phyloP scores from a whole-genome alignment of 352 stramenopile species.

The Nothophytophthora sp. region DNA sequence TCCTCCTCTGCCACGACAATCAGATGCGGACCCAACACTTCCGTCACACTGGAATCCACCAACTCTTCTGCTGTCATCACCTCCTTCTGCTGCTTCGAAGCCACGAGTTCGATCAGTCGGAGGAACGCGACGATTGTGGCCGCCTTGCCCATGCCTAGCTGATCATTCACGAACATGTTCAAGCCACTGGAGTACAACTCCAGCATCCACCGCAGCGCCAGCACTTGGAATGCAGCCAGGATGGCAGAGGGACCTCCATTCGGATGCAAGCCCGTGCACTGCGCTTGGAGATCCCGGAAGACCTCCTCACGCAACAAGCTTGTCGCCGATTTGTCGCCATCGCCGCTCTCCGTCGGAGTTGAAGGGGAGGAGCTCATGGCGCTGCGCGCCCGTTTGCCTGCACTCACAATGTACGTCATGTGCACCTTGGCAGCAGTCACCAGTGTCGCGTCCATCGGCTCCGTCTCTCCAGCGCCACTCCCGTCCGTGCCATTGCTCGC shows the following conservation, averaged over 20 bases:
- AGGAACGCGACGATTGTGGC: conserved; percentile 78
- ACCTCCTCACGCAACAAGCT: conserved; percentile 22
- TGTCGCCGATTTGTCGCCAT: conserved; percentile 7
- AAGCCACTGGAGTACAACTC: conserved; percentile 61
- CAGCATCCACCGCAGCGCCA: conserved; percentile 84
- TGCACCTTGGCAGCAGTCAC: conserved; percentile 25
- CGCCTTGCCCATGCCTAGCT: conserved; percentile 87
- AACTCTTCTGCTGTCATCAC: conserved; percentile 4
- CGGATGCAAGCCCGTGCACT: conserved; percentile 17
- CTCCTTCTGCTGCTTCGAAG: conserved; percentile 19
- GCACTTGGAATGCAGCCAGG: conserved; percentile 74
- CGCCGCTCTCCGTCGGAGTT: conserved; percentile 3
- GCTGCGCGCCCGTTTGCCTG: conserved; percentile 47
- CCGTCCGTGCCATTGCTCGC: conserved; percentile 11
- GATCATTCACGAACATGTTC: conserved; percentile 85
- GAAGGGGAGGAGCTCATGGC: conserved; percentile 42
- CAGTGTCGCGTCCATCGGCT: conserved; percentile 9
- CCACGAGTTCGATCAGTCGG: conserved; percentile 45
- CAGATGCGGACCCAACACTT: conserved; percentile 62
- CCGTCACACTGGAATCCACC: too few relatives aligned
- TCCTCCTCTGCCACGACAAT: conserved; percentile 77
- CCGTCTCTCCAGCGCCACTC: conserved; percentile 15
- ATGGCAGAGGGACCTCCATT: conserved; percentile 38
- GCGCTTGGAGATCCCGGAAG: conserved; percentile 29
- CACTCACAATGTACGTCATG: conserved; percentile 47